Conservation (phyloP, 2,329 filamentous ascomycete genomes). For the Talaromyces sp. region DNA sequence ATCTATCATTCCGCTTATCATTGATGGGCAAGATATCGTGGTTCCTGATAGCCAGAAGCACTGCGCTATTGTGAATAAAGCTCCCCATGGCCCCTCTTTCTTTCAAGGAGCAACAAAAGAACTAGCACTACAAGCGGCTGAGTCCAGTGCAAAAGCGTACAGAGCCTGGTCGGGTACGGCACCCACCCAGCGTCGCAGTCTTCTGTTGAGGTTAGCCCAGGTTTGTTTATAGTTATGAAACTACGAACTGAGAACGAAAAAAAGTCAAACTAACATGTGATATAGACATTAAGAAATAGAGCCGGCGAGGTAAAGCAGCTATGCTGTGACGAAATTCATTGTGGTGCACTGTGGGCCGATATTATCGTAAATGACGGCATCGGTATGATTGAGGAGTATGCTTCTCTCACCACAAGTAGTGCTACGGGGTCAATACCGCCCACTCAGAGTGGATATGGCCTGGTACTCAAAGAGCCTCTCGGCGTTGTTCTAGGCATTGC, state of each 20-base stretch:
- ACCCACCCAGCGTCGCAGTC: constrained; percentile 57
- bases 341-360: constrained; percentile 28
- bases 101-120: constrained; percentile 15
- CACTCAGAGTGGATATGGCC: constrained; percentile 50
- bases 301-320: constrained; percentile 2
- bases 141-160: constrained; percentile 59
- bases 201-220: constrained; percentile 65
- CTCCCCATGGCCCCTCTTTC: constrained; percentile 32
- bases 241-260: no score
- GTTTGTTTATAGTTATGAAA: constrained; percentile 31
- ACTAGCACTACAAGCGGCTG: constrained; percentile 39
- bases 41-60: no score
- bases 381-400: constrained; percentile 20
- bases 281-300: constrained; percentile 8
- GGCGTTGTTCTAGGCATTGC: constrained; percentile 73
- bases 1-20: no score
- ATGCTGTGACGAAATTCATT: constrained; percentile 9
- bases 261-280: constrained; percentile 45
- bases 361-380: constrained; percentile 42
- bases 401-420: constrained; percentile 40
- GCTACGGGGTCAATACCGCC: constrained; percentile 43
- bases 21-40: no score
- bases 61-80: no score
- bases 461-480: constrained; percentile 68
- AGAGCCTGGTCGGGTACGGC: constrained; percentile 60